Percentiles rank a stretch among this genome's conserved stretches.
phyloP scores from a whole-genome alignment of 2,329 filamentous ascomycete genomes.

The Phyllachora maydis region DNA sequence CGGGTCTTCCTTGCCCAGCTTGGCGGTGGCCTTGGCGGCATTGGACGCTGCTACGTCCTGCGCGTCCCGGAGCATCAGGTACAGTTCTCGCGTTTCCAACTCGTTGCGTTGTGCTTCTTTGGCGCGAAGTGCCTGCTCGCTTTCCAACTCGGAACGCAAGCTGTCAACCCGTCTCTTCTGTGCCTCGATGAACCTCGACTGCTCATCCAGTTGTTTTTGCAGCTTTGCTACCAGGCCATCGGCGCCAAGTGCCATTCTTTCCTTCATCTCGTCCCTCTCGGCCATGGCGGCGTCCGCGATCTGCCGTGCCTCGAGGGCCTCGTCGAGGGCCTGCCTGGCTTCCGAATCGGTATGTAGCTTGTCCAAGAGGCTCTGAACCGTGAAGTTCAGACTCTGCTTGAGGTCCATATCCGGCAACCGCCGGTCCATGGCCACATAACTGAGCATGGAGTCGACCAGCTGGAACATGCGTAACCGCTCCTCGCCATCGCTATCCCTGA shows the following conservation, averaged over 20 bases:
- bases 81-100: slow-evolving; percentile 85
- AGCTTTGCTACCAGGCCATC: slow-evolving; percentile 85
- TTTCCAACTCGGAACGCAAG: slow-evolving; percentile 75
- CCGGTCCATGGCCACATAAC: slow-evolving; percentile 96
- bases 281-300: slow-evolving; percentile 92
- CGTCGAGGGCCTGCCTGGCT: slow-evolving; percentile 77
- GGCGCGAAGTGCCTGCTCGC: slow-evolving; percentile 64
- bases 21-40: slow-evolving; percentile 35
- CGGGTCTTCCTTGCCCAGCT: slow-evolving; percentile 42
- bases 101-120: slow-evolving; percentile 91
- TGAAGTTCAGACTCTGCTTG: slow-evolving; percentile 94
- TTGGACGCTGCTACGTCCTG: slow-evolving; percentile 89
- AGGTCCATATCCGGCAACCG: slow-evolving; percentile 91
- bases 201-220: slow-evolving; percentile 86
- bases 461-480: slow-evolving; percentile 92
- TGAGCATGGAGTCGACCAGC: slow-evolving; percentile 95
- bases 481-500: slow-evolving; percentile 78
- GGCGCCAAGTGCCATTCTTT: slow-evolving; percentile 73
- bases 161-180: slow-evolving; percentile 71
- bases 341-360: slow-evolving; percentile 94
- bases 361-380: slow-evolving; percentile 84
- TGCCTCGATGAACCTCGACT: slow-evolving; percentile 74
- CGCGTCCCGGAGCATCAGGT: slow-evolving; percentile 93
- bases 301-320: slow-evolving; percentile 73
- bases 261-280: slow-evolving; percentile 85